phyloP scores from a whole-genome alignment of 768 basidiomycete species.

The Auriscalpium orientale region DNA sequence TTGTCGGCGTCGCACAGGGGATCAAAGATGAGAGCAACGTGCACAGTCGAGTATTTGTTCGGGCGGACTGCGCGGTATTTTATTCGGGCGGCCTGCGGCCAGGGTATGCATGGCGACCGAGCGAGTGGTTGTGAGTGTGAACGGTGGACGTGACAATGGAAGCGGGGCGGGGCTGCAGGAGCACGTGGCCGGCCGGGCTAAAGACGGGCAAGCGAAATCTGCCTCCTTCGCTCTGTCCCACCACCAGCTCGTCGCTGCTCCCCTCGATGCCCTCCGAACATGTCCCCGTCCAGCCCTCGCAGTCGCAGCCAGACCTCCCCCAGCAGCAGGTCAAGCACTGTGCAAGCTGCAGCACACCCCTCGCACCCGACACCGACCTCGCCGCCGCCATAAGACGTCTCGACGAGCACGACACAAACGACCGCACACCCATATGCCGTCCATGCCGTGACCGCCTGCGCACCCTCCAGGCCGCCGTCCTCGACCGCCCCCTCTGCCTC shows the following conservation, averaged over 20 bases:
- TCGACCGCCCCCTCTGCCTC: not conserved
- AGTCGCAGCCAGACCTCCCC: conserved; percentile 7
- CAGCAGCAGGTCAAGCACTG: conserved; percentile 14
- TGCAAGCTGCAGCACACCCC: conserved; percentile 11
- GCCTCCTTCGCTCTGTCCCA: no score
- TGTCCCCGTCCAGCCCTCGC: conserved; percentile 3
- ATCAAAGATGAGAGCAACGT: no score
- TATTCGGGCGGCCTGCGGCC: no score
- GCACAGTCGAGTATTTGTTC: no score
- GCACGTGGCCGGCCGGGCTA: no score
- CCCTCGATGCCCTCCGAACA: conserved; percentile 2
- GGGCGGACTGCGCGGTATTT: no score
- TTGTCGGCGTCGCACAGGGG: no score
- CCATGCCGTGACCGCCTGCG: conserved; percentile 8
- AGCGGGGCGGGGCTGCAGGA: no score
- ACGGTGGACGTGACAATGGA: no score
- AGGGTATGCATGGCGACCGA: no score
- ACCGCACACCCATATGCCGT: conserved; percentile 11
- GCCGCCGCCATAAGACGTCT: conserved; percentile 2
- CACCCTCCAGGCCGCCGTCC: conserved; percentile 3
- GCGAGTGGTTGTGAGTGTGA: no score
- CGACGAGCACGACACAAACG: conserved; percentile 8
- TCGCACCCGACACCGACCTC: conserved; percentile 11
- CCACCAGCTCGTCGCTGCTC: not conserved
- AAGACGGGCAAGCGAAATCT: no score